A percentile compares a stretch with the other conserved stretches of the same genome.
phyloP scores from a whole-genome alignment of 208 protist species.

The Zelonia costaricensis region DNA sequence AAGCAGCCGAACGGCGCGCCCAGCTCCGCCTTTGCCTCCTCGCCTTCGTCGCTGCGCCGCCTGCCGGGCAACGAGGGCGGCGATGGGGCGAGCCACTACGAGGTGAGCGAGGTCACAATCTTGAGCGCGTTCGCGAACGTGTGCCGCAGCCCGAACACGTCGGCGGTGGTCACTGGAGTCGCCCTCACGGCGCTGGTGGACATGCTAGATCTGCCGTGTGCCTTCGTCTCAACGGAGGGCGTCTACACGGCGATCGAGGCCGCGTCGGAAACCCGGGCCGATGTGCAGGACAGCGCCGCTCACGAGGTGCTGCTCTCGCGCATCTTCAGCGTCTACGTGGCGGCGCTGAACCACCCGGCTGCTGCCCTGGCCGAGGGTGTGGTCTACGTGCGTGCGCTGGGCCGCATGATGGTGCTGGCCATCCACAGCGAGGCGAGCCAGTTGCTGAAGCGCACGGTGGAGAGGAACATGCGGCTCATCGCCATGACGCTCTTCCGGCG shows the following conservation, averaged over 20 bases:
- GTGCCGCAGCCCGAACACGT: conserved; percentile 53
- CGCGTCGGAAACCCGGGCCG: conserved; percentile 36
- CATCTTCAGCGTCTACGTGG: conserved; percentile 51
- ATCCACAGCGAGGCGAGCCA: conserved; percentile 21
- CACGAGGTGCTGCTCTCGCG: conserved; percentile 76
- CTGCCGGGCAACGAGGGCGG: neutral
- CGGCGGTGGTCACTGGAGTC: conserved; percentile 63
- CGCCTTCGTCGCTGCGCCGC: neutral
- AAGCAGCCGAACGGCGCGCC: neutral
- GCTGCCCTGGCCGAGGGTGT: conserved; percentile 16
- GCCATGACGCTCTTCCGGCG: conserved; percentile 29
- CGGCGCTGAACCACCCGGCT: conserved; percentile 44
- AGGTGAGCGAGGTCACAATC: conserved; percentile 51
- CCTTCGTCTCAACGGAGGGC: conserved; percentile 59
- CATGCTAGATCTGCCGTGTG: conserved; percentile 61
- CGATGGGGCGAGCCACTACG: conserved; percentile 12
- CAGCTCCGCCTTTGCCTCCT: neutral
- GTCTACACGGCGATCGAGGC: conserved; percentile 53
- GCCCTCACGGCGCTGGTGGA: conserved; percentile 68
- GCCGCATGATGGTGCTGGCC: conserved; percentile 32
- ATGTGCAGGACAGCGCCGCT: conserved; percentile 41
- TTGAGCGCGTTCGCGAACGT: conserved; percentile 69
- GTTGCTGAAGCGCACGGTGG: conserved; percentile 29
- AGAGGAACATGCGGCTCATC: conserved; percentile 27
- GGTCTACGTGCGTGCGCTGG: conserved; percentile 25